Percentiles rank a stretch among this genome's conserved stretches.
Conservation (phyloP, 2,329 filamentous ascomycete genomes). For the Gaeumannomyces tritici region DNA sequence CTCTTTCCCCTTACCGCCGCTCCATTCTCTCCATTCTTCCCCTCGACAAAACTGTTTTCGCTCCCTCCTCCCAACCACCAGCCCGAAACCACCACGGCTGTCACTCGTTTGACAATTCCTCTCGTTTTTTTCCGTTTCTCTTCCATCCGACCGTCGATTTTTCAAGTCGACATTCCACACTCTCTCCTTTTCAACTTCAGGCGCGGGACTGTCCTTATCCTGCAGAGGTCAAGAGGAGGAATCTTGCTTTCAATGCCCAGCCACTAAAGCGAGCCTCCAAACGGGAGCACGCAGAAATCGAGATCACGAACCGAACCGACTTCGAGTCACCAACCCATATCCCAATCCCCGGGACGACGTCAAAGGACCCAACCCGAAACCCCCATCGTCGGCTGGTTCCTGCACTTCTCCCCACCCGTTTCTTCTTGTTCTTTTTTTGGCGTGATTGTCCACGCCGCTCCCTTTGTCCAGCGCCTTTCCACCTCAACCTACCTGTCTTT, state of each 20-base stretch:
- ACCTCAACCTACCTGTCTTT: neutral
- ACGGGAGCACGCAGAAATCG: slow-evolving; percentile 1
- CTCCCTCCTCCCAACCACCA: neutral
- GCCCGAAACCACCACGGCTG: neutral
- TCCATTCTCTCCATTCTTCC: neutral
- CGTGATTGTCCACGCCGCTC: neutral
- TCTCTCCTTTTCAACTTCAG: neutral
- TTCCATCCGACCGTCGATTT: neutral
- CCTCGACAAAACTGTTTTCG: neutral
- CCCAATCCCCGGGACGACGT: neutral
- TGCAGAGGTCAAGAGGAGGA: neutral
- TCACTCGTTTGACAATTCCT: slow-evolving; percentile 3
- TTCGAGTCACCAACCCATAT: neutral
- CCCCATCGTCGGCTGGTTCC: neutral
- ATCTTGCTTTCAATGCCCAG: slow-evolving; percentile 2
- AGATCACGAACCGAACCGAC: neutral
- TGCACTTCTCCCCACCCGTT: neutral
- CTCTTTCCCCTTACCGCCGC: slow-evolving; percentile 1
- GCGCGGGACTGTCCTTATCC: neutral
- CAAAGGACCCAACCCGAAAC: neutral
- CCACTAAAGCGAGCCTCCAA: slow-evolving; percentile 4
- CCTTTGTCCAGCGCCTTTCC: neutral
- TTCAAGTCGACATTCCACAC: neutral
- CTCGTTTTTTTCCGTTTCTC: neutral
- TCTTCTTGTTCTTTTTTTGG: neutral